Conservation (phyloP, 495 filamentous ascomycete species). For the Cladorrhinum samala region DNA sequence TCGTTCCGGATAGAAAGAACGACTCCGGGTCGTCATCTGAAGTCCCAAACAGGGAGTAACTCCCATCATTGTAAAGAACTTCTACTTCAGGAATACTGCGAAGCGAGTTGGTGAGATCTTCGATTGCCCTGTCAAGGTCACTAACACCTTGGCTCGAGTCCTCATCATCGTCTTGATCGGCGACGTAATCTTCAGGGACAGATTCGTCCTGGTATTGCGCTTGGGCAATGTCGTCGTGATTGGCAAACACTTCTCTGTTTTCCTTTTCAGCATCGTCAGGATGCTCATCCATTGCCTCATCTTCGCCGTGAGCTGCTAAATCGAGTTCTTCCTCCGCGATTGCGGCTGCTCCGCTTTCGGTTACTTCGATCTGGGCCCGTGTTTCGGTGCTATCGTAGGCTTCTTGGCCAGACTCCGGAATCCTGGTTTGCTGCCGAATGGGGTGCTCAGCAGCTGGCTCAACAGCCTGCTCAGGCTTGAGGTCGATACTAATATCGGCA, state of each 20-base stretch:
- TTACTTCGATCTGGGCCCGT: not conserved
- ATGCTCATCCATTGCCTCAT: not conserved
- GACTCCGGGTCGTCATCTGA: conserved; percentile 59
- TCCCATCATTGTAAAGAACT: conserved; percentile 59
- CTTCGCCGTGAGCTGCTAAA: not conserved
- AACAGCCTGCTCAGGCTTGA: not conserved
- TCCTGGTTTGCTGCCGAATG: not conserved
- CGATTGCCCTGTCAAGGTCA: conserved; percentile 13
- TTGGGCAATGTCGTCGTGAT: not conserved
- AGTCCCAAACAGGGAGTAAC: conserved; percentile 65
- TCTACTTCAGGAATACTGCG: conserved; percentile 37
- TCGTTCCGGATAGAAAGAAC: conserved; percentile 67
- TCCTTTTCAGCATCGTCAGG: conserved; percentile 1
- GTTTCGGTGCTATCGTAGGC: too few species aligned
- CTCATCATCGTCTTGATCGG: not conserved
- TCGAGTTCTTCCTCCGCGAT: not conserved
- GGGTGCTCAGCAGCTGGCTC: not conserved
- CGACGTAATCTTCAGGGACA: not conserved
- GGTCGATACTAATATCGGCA: conserved; percentile 3
- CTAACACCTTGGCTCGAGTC: not conserved
- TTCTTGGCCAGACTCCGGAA: too few species aligned
- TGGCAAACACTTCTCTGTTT: not conserved
- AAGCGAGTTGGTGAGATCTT: conserved; percentile 1
- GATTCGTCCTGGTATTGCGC: not conserved
- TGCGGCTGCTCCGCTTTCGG: not conserved